These are phyloP conservation scores for Scutellaria baicalensis DNA, from an alignment of 257 asterid species.

Conservation along the genomic window DNA sequence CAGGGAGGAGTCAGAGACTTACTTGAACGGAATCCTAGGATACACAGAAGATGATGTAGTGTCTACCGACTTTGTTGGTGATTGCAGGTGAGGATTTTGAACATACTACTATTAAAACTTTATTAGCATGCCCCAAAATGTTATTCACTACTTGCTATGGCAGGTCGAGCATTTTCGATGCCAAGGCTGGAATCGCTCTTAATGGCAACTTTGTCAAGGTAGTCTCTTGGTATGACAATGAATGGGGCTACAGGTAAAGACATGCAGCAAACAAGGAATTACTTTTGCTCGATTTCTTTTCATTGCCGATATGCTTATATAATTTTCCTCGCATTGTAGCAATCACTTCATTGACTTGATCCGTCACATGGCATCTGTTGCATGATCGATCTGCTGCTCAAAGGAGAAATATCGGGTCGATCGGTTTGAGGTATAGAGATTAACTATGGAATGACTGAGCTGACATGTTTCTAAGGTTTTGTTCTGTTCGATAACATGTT, in stretches of 20 bases:
- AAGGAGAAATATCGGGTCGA: neutral
- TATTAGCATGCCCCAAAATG: neutral
- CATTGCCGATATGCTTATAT: neutral
- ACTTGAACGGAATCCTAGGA: slow-evolving; percentile 53
- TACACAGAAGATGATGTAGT: slow-evolving; percentile 64
- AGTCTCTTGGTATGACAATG: slow-evolving; percentile 65
- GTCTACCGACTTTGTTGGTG: slow-evolving; percentile 50
- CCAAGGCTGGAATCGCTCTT: slow-evolving; percentile 69
- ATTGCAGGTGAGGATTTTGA: slow-evolving; percentile 34
- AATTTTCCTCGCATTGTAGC: slow-evolving; percentile 19
- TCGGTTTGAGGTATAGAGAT: neutral
- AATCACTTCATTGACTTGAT: slow-evolving; percentile 53
- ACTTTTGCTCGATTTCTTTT: neutral
- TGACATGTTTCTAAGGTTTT: neutral
- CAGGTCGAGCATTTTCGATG: slow-evolving; percentile 68
- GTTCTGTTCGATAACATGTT: neutral
- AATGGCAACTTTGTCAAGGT: slow-evolving; percentile 49
- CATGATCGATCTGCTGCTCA: slow-evolving; percentile 14
- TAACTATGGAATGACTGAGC: slow-evolving; percentile 12
- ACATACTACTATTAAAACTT: too few relatives aligned
- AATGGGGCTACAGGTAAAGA: slow-evolving; percentile 66
- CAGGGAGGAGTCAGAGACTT: slow-evolving; percentile 46
- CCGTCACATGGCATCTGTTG: slow-evolving; percentile 49
- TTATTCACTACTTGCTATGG: neutral
- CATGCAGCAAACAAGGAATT: neutral